Conservation (phyloP, 2,329 filamentous ascomycete species). For the Metarhizium rileyi region DNA sequence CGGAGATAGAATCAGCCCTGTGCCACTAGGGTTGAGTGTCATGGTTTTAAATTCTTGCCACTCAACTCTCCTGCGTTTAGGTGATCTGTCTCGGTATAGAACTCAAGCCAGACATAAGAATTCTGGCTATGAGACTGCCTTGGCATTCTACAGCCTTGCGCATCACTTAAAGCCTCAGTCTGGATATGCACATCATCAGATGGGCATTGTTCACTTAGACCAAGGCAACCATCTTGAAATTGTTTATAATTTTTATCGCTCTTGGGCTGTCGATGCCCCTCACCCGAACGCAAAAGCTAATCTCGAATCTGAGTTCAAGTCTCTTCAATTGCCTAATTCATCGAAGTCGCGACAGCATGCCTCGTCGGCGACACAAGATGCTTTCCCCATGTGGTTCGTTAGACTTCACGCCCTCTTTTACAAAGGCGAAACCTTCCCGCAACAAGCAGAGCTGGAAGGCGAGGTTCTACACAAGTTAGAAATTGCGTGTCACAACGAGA, state of each 20-base stretch:
- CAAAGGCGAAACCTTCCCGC: constrained; percentile 62
- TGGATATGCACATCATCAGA: constrained; percentile 80
- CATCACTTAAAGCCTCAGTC: constrained; percentile 67
- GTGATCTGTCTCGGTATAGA: constrained; percentile 84
- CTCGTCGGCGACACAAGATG: constrained; percentile 45
- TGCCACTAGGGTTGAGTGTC: constrained; percentile 40
- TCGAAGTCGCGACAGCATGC: constrained; percentile 22
- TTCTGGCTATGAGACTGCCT: constrained; percentile 67
- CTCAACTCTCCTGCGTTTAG: constrained; percentile 73
- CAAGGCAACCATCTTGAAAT: constrained; percentile 73
- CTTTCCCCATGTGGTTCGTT: constrained; percentile 72
- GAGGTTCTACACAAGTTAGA: constrained; percentile 74
- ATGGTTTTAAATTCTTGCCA: constrained; percentile 67
- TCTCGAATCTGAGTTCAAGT: constrained; percentile 66
- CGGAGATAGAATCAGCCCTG: constrained; percentile 33
- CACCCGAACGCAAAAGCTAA: constrained; percentile 68
- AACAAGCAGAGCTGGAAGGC: constrained; percentile 72
- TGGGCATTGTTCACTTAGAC: constrained; percentile 74
- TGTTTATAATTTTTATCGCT: constrained; percentile 83
- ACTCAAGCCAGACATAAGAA: constrained; percentile 62
- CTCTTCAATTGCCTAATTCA: constrained; percentile 31
- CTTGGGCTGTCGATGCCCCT: constrained; percentile 63
- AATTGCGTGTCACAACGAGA: constrained; percentile 60
- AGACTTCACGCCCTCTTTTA: constrained; percentile 79
- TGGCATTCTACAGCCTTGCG: constrained; percentile 79